Conservation (phyloP, 768 basidiomycete genomes). For the Clitopilus hobsonii region DNA sequence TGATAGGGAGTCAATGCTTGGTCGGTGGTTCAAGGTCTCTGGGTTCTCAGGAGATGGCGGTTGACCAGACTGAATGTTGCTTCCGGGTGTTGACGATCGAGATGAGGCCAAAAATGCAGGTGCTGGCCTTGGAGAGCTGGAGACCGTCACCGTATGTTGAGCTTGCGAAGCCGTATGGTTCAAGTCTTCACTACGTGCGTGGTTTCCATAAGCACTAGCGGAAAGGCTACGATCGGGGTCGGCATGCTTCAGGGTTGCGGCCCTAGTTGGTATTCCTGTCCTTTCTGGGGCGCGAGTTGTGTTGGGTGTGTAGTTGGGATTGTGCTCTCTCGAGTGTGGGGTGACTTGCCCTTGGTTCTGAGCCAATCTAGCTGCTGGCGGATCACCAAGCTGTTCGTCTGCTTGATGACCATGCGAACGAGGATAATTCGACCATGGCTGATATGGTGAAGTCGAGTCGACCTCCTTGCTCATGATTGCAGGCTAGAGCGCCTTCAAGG, state of each 20-base stretch:
- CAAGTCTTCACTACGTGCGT: constrained; percentile 70
- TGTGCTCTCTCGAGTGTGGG: constrained; percentile 18
- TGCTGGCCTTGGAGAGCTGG: constrained; percentile 35
- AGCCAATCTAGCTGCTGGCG: constrained; percentile 16
- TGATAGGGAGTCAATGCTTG: constrained; percentile 43
- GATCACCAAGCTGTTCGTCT: constrained; percentile 20
- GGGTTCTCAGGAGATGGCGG: constrained; percentile 53
- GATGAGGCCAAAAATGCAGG: constrained; percentile 46
- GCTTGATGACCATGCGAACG: constrained; percentile 14
- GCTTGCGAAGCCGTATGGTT: constrained; percentile 42
- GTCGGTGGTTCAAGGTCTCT: constrained; percentile 40
- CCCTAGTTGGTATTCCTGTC: constrained; percentile 52
- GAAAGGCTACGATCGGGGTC: constrained; percentile 50
- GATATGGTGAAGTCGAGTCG: constrained; percentile 26
- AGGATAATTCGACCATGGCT: constrained; percentile 30
- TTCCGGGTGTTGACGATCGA: constrained; percentile 58
- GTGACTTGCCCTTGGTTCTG: constrained; percentile 12
- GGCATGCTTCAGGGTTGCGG: constrained; percentile 55
- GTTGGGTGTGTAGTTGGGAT: constrained; percentile 26
- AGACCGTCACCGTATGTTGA: constrained; percentile 18
- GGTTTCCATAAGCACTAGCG: constrained; percentile 30
- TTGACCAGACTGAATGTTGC: constrained; percentile 39
- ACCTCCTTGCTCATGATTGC: constrained; percentile 32
- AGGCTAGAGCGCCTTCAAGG: constrained; percentile 1
- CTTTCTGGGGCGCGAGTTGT: constrained; percentile 44